Conservation (phyloP, 2,329 filamentous ascomycete species). For the Volutella citrinella region DNA sequence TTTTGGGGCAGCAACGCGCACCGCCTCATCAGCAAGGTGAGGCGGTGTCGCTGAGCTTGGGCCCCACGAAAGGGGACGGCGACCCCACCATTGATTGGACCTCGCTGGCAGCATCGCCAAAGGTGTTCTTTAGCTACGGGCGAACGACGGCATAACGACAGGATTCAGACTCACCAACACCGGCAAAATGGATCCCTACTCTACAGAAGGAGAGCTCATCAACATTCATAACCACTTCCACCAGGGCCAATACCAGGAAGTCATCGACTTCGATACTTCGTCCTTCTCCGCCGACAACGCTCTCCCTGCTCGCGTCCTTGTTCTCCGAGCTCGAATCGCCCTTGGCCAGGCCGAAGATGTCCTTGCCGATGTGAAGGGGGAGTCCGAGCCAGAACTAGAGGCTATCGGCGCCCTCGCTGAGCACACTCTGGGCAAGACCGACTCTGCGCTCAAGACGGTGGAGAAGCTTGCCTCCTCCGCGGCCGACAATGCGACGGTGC, state of each 20-base stretch:
- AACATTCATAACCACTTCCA: slow-evolving; percentile 70
- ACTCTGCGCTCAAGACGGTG: slow-evolving; percentile 59
- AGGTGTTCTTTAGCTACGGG: slow-evolving; percentile 28
- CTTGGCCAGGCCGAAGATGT: slow-evolving; percentile 76
- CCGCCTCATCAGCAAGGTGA: slow-evolving; percentile 20
- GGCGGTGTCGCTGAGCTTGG: slow-evolving; percentile 15
- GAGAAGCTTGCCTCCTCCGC: slow-evolving; percentile 66
- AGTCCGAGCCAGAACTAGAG: slow-evolving; percentile 67
- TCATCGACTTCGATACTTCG: slow-evolving; percentile 80
- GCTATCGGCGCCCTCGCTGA: slow-evolving; percentile 77
- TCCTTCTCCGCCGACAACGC: slow-evolving; percentile 76
- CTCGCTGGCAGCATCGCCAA: slow-evolving; percentile 24
- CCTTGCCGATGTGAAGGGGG: slow-evolving; percentile 63
- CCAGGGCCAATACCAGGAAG: slow-evolving; percentile 81
- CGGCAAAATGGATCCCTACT: slow-evolving; percentile 64
- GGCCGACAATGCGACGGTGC: slow-evolving; percentile 74
- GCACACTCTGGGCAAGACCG: slow-evolving; percentile 56
- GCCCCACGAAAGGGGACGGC: slow-evolving; percentile 21
- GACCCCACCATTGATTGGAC: slow-evolving; percentile 29
- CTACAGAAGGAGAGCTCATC: slow-evolving; percentile 67
- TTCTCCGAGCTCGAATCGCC: slow-evolving; percentile 79
- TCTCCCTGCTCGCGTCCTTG: slow-evolving; percentile 71
- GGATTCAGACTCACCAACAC: slow-evolving; percentile 14
- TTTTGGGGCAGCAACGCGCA: slow-evolving; percentile 17
- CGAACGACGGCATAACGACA: slow-evolving; percentile 13